These are phyloP conservation scores for Takashimella tepidaria DNA, from an alignment of 1,284 basidiomycete genomes.

Conservation along the genomic window DNA sequence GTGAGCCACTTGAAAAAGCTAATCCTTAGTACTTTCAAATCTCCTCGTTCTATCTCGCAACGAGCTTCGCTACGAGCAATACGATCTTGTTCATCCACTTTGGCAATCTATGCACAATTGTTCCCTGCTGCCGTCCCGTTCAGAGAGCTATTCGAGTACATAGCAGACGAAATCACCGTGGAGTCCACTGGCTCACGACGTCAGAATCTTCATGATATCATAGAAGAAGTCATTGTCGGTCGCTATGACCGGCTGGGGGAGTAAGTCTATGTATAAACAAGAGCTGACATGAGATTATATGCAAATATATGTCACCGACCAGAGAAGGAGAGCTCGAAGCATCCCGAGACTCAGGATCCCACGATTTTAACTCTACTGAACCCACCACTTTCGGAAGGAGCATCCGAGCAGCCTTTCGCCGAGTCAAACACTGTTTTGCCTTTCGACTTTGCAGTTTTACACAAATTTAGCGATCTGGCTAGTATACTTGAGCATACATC, in stretches of 20 bases:
- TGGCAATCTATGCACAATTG: constrained; percentile 17
- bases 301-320: not conserved
- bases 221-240: not conserved
- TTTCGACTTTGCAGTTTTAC: not conserved
- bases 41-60: constrained; percentile 11
- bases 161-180: constrained; percentile 15
- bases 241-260: not conserved
- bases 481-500: too few relatives aligned
- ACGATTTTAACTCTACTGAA: too few relatives aligned
- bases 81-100: constrained; percentile 17
- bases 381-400: too few relatives aligned
- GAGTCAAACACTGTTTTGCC: not conserved
- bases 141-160: constrained; percentile 16
- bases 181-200: not conserved
- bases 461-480: not conserved
- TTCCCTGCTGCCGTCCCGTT: constrained; percentile 17
- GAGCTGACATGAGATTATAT: not conserved
- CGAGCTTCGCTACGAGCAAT: constrained; percentile 13
- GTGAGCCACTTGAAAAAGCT: not conserved
- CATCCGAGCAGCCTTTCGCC: too few relatives aligned
- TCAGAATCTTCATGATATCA: not conserved
- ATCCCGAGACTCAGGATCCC: too few relatives aligned
- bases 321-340: too few relatives aligned
- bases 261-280: not conserved
- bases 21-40: constrained; percentile 6